Evolutionary conservation across 2,329 filamentous ascomycete species (phyloP), one percentile per base, ranked within the genome.

Genomic region (Penicillium sp.): DNA sequence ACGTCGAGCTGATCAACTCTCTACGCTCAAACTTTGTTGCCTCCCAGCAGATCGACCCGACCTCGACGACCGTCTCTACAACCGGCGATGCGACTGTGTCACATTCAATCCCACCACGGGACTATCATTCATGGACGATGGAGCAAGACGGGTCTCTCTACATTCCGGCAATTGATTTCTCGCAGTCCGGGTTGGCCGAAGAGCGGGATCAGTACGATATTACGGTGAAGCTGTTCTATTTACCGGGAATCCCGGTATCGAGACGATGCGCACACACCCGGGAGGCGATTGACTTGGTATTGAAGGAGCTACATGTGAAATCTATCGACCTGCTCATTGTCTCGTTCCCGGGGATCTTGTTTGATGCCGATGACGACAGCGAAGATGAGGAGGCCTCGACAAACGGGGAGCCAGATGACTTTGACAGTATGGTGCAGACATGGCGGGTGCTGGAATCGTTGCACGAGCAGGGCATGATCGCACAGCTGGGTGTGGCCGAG

Each of bases 221-320:
- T 62, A 96, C 91, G 0, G 85, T 93, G 51, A 98, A 98, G 71
- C 73, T 98, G 18, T 98, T 98, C 75, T 94, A 93, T 69, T 78
- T 97, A 23, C 86, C 89, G 3, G 80, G 79, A 14, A 80, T 87
- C 43, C 77, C 84, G 8, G 72, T 80, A 1, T 76, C 77, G 14
- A 72, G 82, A 54, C 81, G 91, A 49, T 80, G 79, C 56, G 74
- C 76, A 44, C 85, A 95, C 64, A 86, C 87, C 7, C 72, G 78
- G 45, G 86, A 94, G 63, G 91, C 93, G 1, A 76, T 98, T 56
- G 75, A 81, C 42, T 71, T 95, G 8, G 90, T 97, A 8, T 76
- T 85, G 55, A 86, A 85, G 65, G 88, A 95, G 69, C 74, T 98
- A 47, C 79, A 84, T 43, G 82, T 90, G 6, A 68, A 79, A 7